Percentiles rank a stretch among this genome's conserved stretches.
Evolutionary conservation across 169 alveolate genomes (phyloP).

Genomic region (Plasmodium blacklocki): DNA sequence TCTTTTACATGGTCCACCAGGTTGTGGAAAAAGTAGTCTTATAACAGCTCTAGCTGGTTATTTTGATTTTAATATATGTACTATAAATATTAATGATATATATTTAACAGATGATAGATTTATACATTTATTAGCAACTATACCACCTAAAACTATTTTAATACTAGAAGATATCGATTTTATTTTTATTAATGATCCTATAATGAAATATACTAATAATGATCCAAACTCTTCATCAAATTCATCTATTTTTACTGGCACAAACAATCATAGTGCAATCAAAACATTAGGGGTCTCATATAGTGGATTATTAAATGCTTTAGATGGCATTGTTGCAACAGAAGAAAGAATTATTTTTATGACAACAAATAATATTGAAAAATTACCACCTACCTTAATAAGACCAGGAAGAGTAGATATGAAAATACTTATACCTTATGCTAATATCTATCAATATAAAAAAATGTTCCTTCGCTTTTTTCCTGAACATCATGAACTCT

Average conservation of each 20-base stretch:
- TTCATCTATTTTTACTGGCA: neutral
- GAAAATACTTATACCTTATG: constrained; percentile 85
- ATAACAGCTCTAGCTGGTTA: constrained; percentile 88
- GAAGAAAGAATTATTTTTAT: constrained; percentile 88
- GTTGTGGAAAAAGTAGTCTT: constrained; percentile 90
- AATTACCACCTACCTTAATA: constrained; percentile 83
- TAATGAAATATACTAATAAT: neutral
- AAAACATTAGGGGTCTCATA: constrained; percentile 84
- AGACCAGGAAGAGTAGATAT: constrained; percentile 90
- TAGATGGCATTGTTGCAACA: constrained; percentile 89
- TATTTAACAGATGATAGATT: constrained; percentile 86
- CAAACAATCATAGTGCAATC: constrained; percentile 1
- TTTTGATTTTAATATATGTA: constrained; percentile 85
- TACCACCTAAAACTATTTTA: constrained; percentile 78
- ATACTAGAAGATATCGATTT: constrained; percentile 74
- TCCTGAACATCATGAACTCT: constrained; percentile 81
- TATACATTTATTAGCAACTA: constrained; percentile 84
- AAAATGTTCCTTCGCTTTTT: constrained; percentile 84
- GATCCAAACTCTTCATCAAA: neutral
- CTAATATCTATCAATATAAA: constrained; percentile 81
- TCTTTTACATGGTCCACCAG: constrained; percentile 89
- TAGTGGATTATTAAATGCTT: constrained; percentile 90
- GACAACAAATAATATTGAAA: constrained; percentile 88
- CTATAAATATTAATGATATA: constrained; percentile 85
- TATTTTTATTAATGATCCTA: constrained; percentile 14